Base-by-base conservation (phyloP, 2,329 filamentous ascomycete genomes). In the Penicillium sp. region DNA sequence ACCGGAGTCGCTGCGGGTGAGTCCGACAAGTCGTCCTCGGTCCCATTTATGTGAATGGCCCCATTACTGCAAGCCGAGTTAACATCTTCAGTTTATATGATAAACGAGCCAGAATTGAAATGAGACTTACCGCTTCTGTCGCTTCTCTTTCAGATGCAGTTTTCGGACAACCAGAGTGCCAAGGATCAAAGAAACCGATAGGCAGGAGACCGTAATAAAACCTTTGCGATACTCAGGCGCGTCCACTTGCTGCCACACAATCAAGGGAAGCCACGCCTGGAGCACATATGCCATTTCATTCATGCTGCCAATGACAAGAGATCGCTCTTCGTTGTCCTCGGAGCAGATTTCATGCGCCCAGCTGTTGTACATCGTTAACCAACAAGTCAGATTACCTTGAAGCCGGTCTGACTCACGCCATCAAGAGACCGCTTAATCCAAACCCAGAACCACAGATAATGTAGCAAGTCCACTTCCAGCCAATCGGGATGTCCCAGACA, bases 281-380 rank as follows among this genome's bases (percentile, higher is more conserved):
- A 89, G 70, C 1, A 87, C 84, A 54, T 88, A 87, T 0, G 85
- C 85, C 73, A 88, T 80, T 64, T 86, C 80, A 54, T 88, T 89
- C 83, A 88, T 88, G 15, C 76, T 72, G 0, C 77, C 85, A 0
- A 85, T 79, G 0, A 88, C 84, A 4, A 89, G 72, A 0, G 86
- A 85, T 9, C 85, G 74, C 70, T 88, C 85, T 66, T 89, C 85
- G 49, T 85, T 82, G 43, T 85, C 78, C 3, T 70, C 70, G 3
- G 76, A 72, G 53, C 80, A 83, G 18, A 82, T 81, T 55, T 83
- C 81, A 48, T 82, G 77, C 0, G 78, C 75, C 79, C 79, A 82
- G 8, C 72, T 76, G 21, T 29, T 23, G 8, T 13, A 24, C 16
- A 1, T 38, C 24, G 24, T 31, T 45, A 44, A 8, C n/a, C 8